phyloP scores from a whole-genome alignment of 2,329 filamentous ascomycete genomes.

The Venturia carpophila region DNA sequence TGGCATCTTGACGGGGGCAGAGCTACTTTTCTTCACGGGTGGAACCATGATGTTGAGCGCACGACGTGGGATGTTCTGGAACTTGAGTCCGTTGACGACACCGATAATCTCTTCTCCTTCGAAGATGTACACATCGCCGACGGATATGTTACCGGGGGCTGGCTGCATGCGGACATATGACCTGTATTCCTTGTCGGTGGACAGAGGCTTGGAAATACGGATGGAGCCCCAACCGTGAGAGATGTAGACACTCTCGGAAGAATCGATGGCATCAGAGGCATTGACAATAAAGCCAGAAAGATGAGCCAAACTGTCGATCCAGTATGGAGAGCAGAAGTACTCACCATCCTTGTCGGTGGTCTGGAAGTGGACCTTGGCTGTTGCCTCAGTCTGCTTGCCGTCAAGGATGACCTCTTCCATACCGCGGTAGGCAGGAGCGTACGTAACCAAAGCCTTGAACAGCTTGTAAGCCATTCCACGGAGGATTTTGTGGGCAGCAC shows the following conservation, averaged over 20 bases:
- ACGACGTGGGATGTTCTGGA: constrained; percentile 58
- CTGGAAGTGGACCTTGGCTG: constrained; percentile 47
- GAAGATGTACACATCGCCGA: constrained; percentile 54
- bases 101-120: constrained; percentile 52
- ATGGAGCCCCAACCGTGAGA: constrained; percentile 56
- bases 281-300: constrained; percentile 55
- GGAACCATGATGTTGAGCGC: constrained; percentile 60
- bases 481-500: constrained; percentile 63
- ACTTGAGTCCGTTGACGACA: constrained; percentile 55
- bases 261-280: constrained; percentile 50
- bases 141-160: constrained; percentile 46
- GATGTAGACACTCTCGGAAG: constrained; percentile 52
- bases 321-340: constrained; percentile 52
- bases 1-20: constrained; percentile 27
- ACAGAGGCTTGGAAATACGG: constrained; percentile 47
- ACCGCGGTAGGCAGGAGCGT: constrained; percentile 49
- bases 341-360: constrained; percentile 47
- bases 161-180: constrained; percentile 57
- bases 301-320: constrained; percentile 51
- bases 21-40: constrained; percentile 42
- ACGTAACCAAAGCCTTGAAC: constrained; percentile 51
- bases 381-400: constrained; percentile 48
- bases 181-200: constrained; percentile 46
- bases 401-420: constrained; percentile 53
- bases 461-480: constrained; percentile 74